Base-by-base conservation (phyloP, 306 rosid genomes). In the Sphenostylis stenocarpa region DNA sequence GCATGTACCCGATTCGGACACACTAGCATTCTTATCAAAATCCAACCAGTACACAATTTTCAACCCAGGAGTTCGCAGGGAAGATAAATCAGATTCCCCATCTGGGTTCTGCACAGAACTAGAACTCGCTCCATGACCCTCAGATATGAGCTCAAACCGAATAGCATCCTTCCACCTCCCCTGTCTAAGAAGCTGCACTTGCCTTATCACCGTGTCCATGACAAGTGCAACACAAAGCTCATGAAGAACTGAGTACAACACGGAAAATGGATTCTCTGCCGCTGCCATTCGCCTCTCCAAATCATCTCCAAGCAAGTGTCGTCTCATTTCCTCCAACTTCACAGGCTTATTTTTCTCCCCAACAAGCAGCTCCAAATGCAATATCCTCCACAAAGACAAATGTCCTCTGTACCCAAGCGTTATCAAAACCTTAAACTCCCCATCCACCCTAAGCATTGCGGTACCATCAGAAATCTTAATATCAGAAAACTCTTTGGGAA, bases 91-190 rank as follows among this genome's bases (percentile, higher is more conserved):
- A 15, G 94, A 82, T 87, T 92, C 99, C 71, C 87, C 96, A 67
- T 93, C 98, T 75, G 85, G 90, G 73, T 89, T 96, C 86, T 88
- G 99, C 16, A 78, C 69, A 36, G 97, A 80, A 63, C 89, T 77
- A 57, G 93, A 76, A 79, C 86, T 83, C n/a, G 90, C 91, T 15
- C 88, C 92, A 56, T 88, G 94, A 71, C 91, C 85, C 28, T 96
- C 98, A 49, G 99, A 65, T 66, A 92, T 87, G 83, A 89, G 85
- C 81, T 96, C 99, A 89, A 91, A 89, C 76, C 93, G 92, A 85
- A 96, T 96, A 67, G 93, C 91, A 80, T 96, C 99, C 87, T 85
- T 91, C 99, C 99, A 96, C 85, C 98, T 88, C 4, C 98, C 99
- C 83, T 87, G 99, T 73, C 96, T 84, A 76, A 96, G 98, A 65